These are phyloP conservation scores for Dalechampia spathulata DNA, from an alignment of 441 rosid species.

Conservation along the genomic window DNA sequence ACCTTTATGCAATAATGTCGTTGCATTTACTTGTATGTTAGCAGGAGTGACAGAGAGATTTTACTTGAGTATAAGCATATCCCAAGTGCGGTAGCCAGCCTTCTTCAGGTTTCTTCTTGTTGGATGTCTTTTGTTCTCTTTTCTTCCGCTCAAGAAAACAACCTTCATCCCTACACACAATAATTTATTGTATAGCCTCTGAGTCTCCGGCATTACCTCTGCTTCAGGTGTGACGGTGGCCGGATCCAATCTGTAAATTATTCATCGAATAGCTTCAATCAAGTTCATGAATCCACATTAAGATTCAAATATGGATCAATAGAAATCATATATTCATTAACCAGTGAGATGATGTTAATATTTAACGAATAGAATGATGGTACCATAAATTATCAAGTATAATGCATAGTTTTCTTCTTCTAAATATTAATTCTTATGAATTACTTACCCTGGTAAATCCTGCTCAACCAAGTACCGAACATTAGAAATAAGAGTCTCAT, in stretches of 20 bases:
- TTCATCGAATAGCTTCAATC: too few relatives aligned
- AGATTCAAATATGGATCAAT: too few relatives aligned
- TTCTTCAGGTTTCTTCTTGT: conserved; percentile 31
- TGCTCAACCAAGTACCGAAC: conserved; percentile 33
- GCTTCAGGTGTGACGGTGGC: not conserved
- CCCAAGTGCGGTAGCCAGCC: conserved; percentile 40
- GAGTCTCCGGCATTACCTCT: conserved; percentile 34
- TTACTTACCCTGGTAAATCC: conserved; percentile 35
- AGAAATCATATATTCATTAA: too few relatives aligned
- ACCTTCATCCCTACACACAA: conserved; percentile 28
- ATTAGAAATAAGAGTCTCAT: conserved; percentile 59
- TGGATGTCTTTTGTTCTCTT: conserved; percentile 5
- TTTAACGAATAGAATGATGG: too few relatives aligned
- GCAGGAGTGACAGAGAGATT: too few relatives aligned
- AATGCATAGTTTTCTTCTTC: not conserved
- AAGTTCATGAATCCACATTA: too few relatives aligned
- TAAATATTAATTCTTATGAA: too few relatives aligned
- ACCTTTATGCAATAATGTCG: too few relatives aligned
- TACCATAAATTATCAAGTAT: too few relatives aligned
- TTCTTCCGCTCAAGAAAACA: conserved; percentile 39
- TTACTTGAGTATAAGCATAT: conserved; percentile 38
- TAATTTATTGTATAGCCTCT: conserved; percentile 30
- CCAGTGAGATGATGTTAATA: too few relatives aligned
- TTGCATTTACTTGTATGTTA: too few relatives aligned
- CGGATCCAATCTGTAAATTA: not conserved